phyloP scores from a whole-genome alignment of 2,329 filamentous ascomycete genomes.

The Claviceps lovelessii region DNA sequence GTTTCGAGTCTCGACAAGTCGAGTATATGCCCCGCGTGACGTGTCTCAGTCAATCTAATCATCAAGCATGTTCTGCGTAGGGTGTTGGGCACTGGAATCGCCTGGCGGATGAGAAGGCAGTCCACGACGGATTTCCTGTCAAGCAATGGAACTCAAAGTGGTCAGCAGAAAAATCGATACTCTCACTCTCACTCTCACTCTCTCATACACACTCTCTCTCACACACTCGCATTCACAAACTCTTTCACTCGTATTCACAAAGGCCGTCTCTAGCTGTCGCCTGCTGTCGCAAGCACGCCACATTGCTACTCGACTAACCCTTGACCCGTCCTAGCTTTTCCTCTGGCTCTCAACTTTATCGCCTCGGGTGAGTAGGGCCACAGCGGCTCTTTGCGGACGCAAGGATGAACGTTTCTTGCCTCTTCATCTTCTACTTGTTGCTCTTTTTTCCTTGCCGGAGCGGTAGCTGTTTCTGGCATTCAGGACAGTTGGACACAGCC shows the following conservation, averaged over 20 bases:
- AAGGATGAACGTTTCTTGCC: neutral
- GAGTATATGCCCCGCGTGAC: no score
- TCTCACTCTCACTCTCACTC: no score
- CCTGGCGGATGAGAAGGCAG: constrained; percentile 47
- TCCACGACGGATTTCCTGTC: constrained; percentile 58
- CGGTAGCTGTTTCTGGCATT: neutral
- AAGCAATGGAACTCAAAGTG: constrained; percentile 70
- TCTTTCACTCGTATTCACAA: constrained; percentile 4
- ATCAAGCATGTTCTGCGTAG: constrained; percentile 24
- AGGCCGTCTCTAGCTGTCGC: no score
- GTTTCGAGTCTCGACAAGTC: constrained; percentile 12
- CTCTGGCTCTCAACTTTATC: constrained; percentile 78
- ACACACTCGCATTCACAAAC: neutral
- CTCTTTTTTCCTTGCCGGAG: neutral
- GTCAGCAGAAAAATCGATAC: constrained; percentile 46
- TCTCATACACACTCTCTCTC: no score
- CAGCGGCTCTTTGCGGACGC: constrained; percentile 2
- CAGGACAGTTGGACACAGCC: neutral
- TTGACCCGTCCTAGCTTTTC: constrained; percentile 42
- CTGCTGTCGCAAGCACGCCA: neutral
- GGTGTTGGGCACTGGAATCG: constrained; percentile 45
- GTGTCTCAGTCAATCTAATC: neutral
- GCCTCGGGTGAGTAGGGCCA: constrained; percentile 68
- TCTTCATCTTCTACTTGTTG: neutral
- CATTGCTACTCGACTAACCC: constrained; percentile 1